phyloP scores from a whole-genome alignment of 1,139 yeast species.

The Suhomyces yuchorum region DNA sequence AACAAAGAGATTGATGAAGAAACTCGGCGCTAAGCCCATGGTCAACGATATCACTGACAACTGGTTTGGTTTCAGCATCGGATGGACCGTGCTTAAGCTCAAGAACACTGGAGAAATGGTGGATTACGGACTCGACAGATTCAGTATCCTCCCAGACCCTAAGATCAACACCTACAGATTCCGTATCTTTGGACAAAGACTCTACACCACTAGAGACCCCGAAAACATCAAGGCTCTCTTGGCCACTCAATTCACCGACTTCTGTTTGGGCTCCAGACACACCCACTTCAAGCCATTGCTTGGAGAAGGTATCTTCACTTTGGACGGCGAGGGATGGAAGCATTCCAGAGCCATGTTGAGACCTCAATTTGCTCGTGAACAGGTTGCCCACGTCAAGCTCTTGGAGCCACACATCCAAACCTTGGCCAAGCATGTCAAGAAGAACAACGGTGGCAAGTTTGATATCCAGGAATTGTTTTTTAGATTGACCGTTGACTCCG shows the following conservation, averaged over 20 bases:
- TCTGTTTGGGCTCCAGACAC: slow-evolving; percentile 53
- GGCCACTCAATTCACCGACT: slow-evolving; percentile 52
- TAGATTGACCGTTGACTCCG: slow-evolving; percentile 42
- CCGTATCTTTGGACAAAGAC: slow-evolving; percentile 18
- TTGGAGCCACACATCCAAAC: slow-evolving; percentile 51
- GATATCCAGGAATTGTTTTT: slow-evolving; percentile 44
- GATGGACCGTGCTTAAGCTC: slow-evolving; percentile 10
- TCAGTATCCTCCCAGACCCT: slow-evolving; percentile 7
- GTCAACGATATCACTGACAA: slow-evolving; percentile 13
- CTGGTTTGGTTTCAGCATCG: slow-evolving; percentile 17
- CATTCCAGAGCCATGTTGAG: slow-evolving; percentile 59
- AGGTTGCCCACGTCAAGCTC: slow-evolving; percentile 50
- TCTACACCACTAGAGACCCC: slow-evolving; percentile 25
- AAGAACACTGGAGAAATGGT: slow-evolving; percentile 17
- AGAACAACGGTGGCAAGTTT: slow-evolving; percentile 25
- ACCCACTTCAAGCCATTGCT: slow-evolving; percentile 43
- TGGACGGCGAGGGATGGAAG: slow-evolving; percentile 59
- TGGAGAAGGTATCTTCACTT: slow-evolving; percentile 61
- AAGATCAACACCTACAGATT: slow-evolving; percentile 18
- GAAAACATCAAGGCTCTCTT: slow-evolving; percentile 41
- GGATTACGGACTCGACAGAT: slow-evolving; percentile 15
- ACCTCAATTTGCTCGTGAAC: slow-evolving; percentile 61
- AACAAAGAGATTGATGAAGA: slow-evolving; percentile 1
- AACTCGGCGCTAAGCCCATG: slow-evolving; percentile 16
- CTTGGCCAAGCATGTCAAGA: slow-evolving; percentile 36